phyloP scores from a whole-genome alignment of 805 yeast species.

The Sungouiozyma intestinalis region DNA sequence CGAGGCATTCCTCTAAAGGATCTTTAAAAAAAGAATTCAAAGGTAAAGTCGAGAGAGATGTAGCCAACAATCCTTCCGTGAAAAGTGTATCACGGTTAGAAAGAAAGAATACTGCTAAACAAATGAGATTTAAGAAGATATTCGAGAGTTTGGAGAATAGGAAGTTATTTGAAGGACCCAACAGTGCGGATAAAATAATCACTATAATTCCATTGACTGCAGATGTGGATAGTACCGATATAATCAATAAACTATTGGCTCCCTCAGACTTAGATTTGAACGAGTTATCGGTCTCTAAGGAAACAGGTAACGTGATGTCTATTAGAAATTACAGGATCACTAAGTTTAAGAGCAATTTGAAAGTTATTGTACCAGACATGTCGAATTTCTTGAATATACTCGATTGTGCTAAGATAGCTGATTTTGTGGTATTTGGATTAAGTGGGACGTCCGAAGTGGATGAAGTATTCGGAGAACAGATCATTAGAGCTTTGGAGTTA shows the following conservation, averaged over 20 bases:
- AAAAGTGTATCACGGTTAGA: conserved; percentile 40
- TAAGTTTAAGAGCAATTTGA: conserved; percentile 66
- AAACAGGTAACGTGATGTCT: conserved; percentile 29
- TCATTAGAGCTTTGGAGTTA: conserved; percentile 75
- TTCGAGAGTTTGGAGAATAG: conserved; percentile 46
- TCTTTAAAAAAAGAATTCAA: conserved; percentile 67
- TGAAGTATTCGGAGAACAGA: conserved; percentile 71
- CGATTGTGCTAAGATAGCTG: conserved; percentile 84
- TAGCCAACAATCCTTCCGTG: conserved; percentile 27
- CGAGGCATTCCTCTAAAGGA: conserved; percentile 85
- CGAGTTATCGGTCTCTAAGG: conserved; percentile 24
- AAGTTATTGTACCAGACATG: conserved; percentile 63
- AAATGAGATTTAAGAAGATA: conserved; percentile 64
- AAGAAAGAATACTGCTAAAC: conserved; percentile 70
- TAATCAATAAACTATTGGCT: conserved; percentile 41
- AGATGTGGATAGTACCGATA: conserved; percentile 50
- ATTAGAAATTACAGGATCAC: conserved; percentile 43
- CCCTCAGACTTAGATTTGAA: conserved; percentile 30
- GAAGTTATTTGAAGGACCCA: conserved; percentile 66
- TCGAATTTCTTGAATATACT: conserved; percentile 55
- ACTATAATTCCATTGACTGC: conserved; percentile 70
- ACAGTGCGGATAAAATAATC: conserved; percentile 75
- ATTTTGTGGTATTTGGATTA: conserved; percentile 80
- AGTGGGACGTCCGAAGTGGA: conserved; percentile 83
- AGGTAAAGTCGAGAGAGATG: conserved; percentile 77